Evolutionary conservation across 2,329 filamentous ascomycete genomes (phyloP).

Genomic region (Colletotrichum salicis): DNA sequence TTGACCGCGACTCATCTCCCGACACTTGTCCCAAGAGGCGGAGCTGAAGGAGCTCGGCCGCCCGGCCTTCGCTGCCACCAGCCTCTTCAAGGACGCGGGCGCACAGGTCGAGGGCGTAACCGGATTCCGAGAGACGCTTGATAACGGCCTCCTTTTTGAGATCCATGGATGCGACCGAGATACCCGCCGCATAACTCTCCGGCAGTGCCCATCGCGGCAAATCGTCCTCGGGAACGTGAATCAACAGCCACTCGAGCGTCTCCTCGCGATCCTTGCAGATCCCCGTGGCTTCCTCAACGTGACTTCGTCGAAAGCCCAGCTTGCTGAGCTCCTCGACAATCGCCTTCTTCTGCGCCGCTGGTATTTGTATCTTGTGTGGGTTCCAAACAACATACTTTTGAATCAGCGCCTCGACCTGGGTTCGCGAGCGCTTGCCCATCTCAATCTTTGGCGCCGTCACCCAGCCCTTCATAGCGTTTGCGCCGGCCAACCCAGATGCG

Average conservation of each 20-base stretch:
- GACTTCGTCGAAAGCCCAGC: constrained; percentile 89
- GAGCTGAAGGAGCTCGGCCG: constrained; percentile 83
- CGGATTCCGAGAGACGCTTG: constrained; percentile 82
- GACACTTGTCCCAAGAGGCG: constrained; percentile 33
- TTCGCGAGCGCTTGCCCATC: constrained; percentile 84
- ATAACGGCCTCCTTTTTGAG: constrained; percentile 83
- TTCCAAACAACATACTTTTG: constrained; percentile 88
- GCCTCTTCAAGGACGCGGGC: constrained; percentile 78
- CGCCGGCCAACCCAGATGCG: constrained; percentile 61
- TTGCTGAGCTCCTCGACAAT: constrained; percentile 79
- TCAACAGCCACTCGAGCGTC: constrained; percentile 92
- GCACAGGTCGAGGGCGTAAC: constrained; percentile 88
- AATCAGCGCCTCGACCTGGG: constrained; percentile 82
- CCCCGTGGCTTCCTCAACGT: constrained; percentile 86
- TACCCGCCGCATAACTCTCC: constrained; percentile 89
- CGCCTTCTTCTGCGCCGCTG: constrained; percentile 62
- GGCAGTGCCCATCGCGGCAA: constrained; percentile 92
- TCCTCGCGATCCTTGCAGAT: constrained; percentile 94
- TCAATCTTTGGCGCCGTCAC: constrained; percentile 88
- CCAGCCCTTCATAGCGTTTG: constrained; percentile 78
- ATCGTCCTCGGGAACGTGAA: constrained; percentile 97
- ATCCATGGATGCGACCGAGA: constrained; percentile 85
- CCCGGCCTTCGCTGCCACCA: constrained; percentile 76
- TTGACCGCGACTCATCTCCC: constrained; percentile 23
- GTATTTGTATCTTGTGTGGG: constrained; percentile 76